Evolutionary conservation across 768 basidiomycete genomes (phyloP), one percentile per base, ranked within the genome.

Genomic region (Rhodotorula diobovata): DNA sequence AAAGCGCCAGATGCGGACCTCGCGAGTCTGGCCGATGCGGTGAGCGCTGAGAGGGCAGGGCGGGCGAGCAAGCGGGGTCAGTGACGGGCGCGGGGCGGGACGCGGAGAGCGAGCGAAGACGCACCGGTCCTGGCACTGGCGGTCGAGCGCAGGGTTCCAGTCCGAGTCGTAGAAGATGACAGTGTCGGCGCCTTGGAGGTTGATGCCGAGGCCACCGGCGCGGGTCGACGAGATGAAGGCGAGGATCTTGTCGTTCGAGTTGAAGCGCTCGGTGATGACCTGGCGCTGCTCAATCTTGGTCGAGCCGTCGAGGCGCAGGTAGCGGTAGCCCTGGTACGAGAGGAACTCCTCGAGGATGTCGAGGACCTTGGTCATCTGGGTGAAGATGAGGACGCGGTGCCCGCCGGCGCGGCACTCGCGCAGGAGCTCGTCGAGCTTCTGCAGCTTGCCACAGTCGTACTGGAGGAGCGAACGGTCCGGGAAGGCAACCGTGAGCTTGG

Each of bases 361-460:
- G 68, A 98, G 84, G 43, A 98, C 88, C 70, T 85, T 85, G 41
- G 94, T 95, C 94, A 97, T 97, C 77, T 98, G 94, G 1, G 94
- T 97, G 81, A 98, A 98, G 72, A 98, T 94, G 58, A 98, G 84
- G 35, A 90, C 85, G 14, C 94, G 89, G 79, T 96, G 93, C 0
- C 93, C 92, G 12, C 87, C 91, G 0, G 87, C 86, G 78, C 93
- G 92, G 80, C 87, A 90, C 80, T 90, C 86, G 56, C 91, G 86
- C 18, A 98, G 83, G 37, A 98, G 82, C 35, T 82, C 82, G n/a
- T 87, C 85, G 15, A 98, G 85, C 67, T 87, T 85, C 77, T 96
- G 94, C 21, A 98, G 85, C 78, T 98, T 98, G 56, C 94, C 94
- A 77, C 94, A 96, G 79, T 98, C 94, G 79, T 93, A 96, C 78